Evolutionary conservation across 768 basidiomycete genomes (phyloP).

Genomic region (Agaricus subrufescens): DNA sequence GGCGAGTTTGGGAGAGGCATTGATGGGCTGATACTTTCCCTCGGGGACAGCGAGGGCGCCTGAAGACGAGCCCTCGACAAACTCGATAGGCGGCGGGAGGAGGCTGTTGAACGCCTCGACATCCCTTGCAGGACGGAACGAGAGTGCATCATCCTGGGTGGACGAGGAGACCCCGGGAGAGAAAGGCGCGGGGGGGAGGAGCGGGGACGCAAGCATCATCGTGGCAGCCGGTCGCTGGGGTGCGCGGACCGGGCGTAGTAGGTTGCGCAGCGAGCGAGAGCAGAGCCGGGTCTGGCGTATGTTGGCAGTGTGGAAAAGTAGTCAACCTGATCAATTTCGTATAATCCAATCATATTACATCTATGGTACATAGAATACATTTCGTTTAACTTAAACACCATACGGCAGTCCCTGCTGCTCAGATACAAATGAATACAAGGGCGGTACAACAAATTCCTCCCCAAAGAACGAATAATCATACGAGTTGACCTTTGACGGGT

Average conservation of each 20-base stretch:
- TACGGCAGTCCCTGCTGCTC: background rate
- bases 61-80: conserved; percentile 80
- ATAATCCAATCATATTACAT: background rate
- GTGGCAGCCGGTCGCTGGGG: conserved; percentile 12
- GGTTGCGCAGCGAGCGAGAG: background rate
- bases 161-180: conserved; percentile 40
- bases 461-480: conserved; percentile 3
- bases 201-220: conserved; percentile 66
- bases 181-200: conserved; percentile 37
- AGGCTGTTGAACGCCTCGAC: conserved; percentile 72
- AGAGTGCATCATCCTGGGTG: conserved; percentile 44
- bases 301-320: conserved; percentile 4
- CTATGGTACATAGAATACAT: background rate
- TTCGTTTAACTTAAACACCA: background rate
- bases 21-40: conserved; percentile 80
- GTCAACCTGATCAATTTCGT: conserved; percentile 8
- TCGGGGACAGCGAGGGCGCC: conserved; percentile 67
- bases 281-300: background rate
- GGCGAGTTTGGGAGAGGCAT: conserved; percentile 50
- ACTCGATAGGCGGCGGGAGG: conserved; percentile 79
- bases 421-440: background rate
- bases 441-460: conserved; percentile 1
- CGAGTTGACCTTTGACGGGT: conserved; percentile 4
- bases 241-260: background rate
- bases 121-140: conserved; percentile 66